Percentiles rank a stretch among this genome's conserved stretches.
phyloP scores from a whole-genome alignment of 345 rosid genomes.

The Melaleuca quinquenervia region DNA sequence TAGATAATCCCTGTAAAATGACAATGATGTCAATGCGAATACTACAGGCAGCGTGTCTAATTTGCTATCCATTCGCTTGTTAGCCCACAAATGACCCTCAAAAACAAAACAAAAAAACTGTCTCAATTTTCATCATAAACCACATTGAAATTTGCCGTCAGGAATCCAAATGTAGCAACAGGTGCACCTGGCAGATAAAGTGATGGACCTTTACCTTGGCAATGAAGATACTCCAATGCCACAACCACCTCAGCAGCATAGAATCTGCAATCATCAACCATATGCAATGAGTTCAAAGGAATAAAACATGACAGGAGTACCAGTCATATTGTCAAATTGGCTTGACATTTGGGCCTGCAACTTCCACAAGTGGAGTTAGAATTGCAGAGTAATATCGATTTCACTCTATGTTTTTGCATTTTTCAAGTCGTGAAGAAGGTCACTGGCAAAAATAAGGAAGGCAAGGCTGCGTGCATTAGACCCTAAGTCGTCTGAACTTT shows the following conservation, averaged over 20 bases:
- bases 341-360: not conserved
- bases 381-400: not conserved
- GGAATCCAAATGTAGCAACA: not conserved
- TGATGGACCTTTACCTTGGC: conserved; percentile 50
- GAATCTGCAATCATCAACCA: conserved; percentile 38
- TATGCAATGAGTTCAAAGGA: not conserved
- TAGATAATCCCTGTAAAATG: conserved; percentile 60
- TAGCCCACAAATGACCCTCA: not conserved
- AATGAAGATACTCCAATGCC: conserved; percentile 94
- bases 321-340: not conserved
- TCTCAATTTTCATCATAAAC: not conserved
- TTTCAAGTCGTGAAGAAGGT: not conserved
- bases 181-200: not conserved
- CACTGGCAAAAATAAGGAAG: not conserved
- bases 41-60: not conserved
- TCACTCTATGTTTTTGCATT: not conserved
- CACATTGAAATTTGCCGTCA: not conserved
- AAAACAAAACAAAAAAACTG: not conserved
- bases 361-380: not conserved
- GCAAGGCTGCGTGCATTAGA: not conserved
- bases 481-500: not conserved
- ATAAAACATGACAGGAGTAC: not conserved
- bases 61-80: not conserved
- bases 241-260: conserved; percentile 82
- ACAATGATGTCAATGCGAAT: not conserved